Conservation (phyloP, 2,329 filamentous ascomycete genomes). For the Polytolypa hystricis region DNA sequence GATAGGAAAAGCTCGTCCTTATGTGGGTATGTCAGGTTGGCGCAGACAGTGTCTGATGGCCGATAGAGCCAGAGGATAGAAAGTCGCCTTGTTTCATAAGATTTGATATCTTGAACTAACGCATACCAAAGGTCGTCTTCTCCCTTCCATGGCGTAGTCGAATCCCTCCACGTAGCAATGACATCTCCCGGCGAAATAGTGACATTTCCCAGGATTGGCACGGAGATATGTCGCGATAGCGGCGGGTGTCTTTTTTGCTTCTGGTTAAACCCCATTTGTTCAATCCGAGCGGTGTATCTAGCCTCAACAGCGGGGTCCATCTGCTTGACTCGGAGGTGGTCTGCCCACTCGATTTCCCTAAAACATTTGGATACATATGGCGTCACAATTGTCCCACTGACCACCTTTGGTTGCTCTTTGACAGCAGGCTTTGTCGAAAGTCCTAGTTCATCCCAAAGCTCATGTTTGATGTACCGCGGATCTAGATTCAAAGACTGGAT, state of each 20-base stretch:
- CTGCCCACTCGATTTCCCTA: slow-evolving; percentile 39
- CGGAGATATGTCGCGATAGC: slow-evolving; percentile 8
- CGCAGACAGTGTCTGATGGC: slow-evolving; percentile 59
- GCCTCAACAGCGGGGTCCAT: slow-evolving; percentile 33
- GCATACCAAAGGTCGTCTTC: slow-evolving; percentile 54
- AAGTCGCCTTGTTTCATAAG: slow-evolving; percentile 35
- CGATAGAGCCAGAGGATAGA: slow-evolving; percentile 66
- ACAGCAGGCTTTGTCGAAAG: slow-evolving; percentile 20
- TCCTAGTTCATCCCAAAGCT: slow-evolving; percentile 45
- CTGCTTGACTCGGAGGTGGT: slow-evolving; percentile 34
- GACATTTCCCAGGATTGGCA: slow-evolving; percentile 15
- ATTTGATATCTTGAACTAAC: slow-evolving; percentile 49
- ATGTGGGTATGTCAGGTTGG: slow-evolving; percentile 56
- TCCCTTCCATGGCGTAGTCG: slow-evolving; percentile 46
- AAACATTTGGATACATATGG: slow-evolving; percentile 58
- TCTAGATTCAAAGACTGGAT: slow-evolving; percentile 51
- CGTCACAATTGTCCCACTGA: slow-evolving; percentile 52
- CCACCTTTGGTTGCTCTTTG: slow-evolving; percentile 12
- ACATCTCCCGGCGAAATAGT: slow-evolving; percentile 39
- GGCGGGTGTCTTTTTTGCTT: slow-evolving; percentile 5
- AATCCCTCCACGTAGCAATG: slow-evolving; percentile 36
- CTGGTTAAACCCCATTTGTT: slow-evolving; percentile 6
- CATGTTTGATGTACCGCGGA: slow-evolving; percentile 27
- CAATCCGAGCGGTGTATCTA: slow-evolving; percentile 5
- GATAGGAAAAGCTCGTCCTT: slow-evolving; percentile 65